Percentiles rank a stretch among this genome's conserved stretches.
These are phyloP conservation scores for Bromus sterilis DNA, from an alignment of 176 grass and related monocot genomes.

Conservation along the genomic window DNA sequence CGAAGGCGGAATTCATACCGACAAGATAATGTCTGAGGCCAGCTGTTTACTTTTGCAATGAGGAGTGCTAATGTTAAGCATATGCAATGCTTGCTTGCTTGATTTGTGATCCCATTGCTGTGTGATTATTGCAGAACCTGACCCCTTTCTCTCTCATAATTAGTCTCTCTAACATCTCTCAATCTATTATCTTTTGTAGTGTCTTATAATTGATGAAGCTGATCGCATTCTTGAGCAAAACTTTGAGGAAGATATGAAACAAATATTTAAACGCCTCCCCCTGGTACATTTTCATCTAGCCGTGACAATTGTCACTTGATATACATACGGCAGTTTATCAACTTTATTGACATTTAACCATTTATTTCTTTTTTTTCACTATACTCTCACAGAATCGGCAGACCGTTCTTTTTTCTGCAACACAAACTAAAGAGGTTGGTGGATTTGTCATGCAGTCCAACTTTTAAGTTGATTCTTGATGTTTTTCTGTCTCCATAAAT, in stretches of 20 bases:
- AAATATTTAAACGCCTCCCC: constrained; percentile 94
- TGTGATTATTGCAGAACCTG: not conserved
- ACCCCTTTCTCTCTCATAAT: not conserved
- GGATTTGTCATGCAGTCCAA: constrained; percentile 12
- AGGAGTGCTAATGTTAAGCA: not conserved
- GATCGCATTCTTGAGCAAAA: constrained; percentile 89
- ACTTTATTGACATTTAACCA: not conserved
- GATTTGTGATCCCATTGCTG: not conserved
- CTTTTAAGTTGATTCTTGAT: not conserved
- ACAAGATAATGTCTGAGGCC: not conserved
- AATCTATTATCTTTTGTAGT: constrained; percentile 36
- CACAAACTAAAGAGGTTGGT: constrained; percentile 74
- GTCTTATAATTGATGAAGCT: constrained; percentile 97
- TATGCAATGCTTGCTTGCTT: not conserved
- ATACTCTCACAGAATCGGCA: constrained; percentile 65
- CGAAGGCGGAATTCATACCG: not conserved
- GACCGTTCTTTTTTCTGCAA: constrained; percentile 98
- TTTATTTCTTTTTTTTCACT: constrained; percentile 3
- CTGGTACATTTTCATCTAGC: constrained; percentile 39
- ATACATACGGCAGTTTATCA: not conserved
- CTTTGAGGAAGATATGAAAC: constrained; percentile 99
- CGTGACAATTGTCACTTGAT: constrained; percentile 1
- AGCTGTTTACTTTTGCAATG: not conserved
- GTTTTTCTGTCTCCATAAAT: not conserved
- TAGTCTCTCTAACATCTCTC: not conserved